Evolutionary conservation across 2,329 filamentous ascomycete genomes (phyloP).

Genomic region (Didymella sp.): DNA sequence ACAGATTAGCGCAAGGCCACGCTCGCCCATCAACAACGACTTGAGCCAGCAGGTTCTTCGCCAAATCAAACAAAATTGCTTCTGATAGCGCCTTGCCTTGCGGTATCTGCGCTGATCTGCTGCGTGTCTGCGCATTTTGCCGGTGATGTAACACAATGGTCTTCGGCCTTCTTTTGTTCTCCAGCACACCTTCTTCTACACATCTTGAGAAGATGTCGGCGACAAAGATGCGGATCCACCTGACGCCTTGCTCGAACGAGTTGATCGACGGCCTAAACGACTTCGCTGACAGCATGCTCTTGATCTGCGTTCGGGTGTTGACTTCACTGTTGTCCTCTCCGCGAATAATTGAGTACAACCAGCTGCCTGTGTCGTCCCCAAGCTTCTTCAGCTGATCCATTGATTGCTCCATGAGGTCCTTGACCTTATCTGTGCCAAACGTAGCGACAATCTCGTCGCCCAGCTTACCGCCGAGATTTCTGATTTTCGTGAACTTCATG

Average conservation of each 20-base stretch:
- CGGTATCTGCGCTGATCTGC: slow-evolving; percentile 78
- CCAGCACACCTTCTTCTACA: slow-evolving; percentile 87
- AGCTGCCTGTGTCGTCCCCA: slow-evolving; percentile 82
- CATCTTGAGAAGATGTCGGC: slow-evolving; percentile 90
- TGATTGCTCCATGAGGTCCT: slow-evolving; percentile 74
- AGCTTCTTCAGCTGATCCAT: slow-evolving; percentile 78
- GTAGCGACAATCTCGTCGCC: slow-evolving; percentile 83
- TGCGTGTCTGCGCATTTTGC: slow-evolving; percentile 74
- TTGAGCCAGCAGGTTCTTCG: slow-evolving; percentile 77
- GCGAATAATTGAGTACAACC: slow-evolving; percentile 84
- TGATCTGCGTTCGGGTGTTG: slow-evolving; percentile 89
- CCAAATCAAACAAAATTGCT: slow-evolving; percentile 73
- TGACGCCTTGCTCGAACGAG: slow-evolving; percentile 75
- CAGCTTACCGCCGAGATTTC: slow-evolving; percentile 52
- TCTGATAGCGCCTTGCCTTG: slow-evolving; percentile 77
- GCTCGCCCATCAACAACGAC: slow-evolving; percentile 77
- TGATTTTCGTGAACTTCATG: slow-evolving; percentile 77
- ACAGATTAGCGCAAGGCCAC: slow-evolving; percentile 93
- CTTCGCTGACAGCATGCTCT: slow-evolving; percentile 96
- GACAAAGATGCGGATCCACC: slow-evolving; percentile 89
- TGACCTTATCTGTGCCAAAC: slow-evolving; percentile 81
- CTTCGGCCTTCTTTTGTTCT: slow-evolving; percentile 84
- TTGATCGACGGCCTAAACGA: slow-evolving; percentile 88
- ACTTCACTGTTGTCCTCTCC: slow-evolving; percentile 89
- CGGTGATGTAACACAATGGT: slow-evolving; percentile 86